phyloP scores from a whole-genome alignment of 2,329 filamentous ascomycete species.

The Fusarium albidum region DNA sequence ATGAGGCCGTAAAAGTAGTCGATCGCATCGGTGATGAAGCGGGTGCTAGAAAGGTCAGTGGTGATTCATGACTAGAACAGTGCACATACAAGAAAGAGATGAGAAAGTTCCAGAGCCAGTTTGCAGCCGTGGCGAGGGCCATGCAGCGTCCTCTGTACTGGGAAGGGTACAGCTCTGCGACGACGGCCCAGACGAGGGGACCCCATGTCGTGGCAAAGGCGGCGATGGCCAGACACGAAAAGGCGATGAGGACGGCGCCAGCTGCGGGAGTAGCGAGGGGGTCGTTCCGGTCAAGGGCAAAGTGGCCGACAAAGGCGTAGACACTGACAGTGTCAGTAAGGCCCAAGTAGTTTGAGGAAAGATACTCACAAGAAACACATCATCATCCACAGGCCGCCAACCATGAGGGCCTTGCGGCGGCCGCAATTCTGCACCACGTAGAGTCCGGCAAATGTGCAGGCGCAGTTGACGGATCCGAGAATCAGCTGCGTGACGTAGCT shows the following conservation, averaged over 20 bases:
- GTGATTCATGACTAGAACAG: accelerated
- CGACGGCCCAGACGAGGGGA: conserved; percentile 72
- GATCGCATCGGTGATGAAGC: conserved; percentile 76
- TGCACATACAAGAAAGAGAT: conserved; percentile 55
- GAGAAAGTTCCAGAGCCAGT: conserved; percentile 73
- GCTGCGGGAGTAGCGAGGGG: conserved; percentile 56
- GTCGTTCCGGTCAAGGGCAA: conserved; percentile 50
- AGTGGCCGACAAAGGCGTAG: conserved; percentile 59
- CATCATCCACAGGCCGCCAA: conserved; percentile 69
- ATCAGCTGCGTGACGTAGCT: conserved; percentile 75
- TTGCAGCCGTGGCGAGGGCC: conserved; percentile 64
- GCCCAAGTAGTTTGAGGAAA: not conserved
- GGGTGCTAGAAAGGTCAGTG: conserved; percentile 57
- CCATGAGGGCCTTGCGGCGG: conserved; percentile 68
- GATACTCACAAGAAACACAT: conserved; percentile 55
- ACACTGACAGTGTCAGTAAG: conserved; percentile 39
- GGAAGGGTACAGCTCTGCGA: conserved; percentile 70
- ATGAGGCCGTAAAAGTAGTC: conserved; percentile 76
- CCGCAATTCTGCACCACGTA: conserved; percentile 73
- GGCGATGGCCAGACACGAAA: conserved; percentile 73
- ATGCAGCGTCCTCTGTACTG: conserved; percentile 63
- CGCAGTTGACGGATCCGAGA: conserved; percentile 72
- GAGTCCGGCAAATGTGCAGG: conserved; percentile 70
- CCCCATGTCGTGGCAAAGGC: conserved; percentile 76
- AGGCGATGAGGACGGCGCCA: conserved; percentile 70